These are phyloP conservation scores for Russula ochroleuca DNA, from an alignment of 768 basidiomycete genomes.

Conservation along the genomic window DNA sequence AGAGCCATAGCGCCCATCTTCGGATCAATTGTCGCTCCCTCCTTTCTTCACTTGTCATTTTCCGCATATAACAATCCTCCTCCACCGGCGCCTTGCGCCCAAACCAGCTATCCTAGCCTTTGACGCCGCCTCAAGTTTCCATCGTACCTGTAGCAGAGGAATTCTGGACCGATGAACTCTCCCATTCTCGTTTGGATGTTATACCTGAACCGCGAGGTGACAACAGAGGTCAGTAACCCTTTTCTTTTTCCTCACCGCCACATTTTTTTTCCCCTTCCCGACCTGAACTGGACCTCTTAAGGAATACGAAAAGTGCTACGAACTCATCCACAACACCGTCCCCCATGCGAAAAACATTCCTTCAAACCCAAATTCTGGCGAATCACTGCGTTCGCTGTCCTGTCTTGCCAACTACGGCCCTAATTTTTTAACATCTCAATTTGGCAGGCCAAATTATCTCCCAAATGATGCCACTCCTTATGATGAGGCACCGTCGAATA, in stretches of 20 bases:
- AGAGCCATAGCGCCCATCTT: conserved; percentile 17
- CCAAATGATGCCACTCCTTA: conserved; percentile 70
- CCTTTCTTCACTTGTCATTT: background rate
- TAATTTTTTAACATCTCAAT: conserved; percentile 20
- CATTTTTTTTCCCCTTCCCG: conserved; percentile 14
- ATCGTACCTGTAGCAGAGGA: conserved; percentile 1
- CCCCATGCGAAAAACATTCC: conserved; percentile 48
- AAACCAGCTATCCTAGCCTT: conserved; percentile 20
- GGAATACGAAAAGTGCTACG: conserved; percentile 71
- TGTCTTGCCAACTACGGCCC: background rate
- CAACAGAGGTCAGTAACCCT: conserved; percentile 47
- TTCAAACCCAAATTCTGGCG: conserved; percentile 53
- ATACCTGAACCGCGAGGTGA: conserved; percentile 69
- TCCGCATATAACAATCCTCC: conserved; percentile 21
- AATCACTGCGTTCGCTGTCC: conserved; percentile 58
- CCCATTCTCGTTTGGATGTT: conserved; percentile 80
- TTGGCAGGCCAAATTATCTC: conserved; percentile 62
- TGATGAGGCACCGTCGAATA: conserved; percentile 82
- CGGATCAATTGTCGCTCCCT: conserved; percentile 17
- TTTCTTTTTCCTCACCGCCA: background rate
- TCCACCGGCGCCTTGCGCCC: conserved; percentile 12
- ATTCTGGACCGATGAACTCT: conserved; percentile 42
- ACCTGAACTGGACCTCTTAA: conserved; percentile 32
- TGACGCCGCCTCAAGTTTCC: conserved; percentile 18
- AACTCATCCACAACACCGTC: conserved; percentile 56